phyloP scores from a whole-genome alignment of 2,329 filamentous ascomycete genomes.

The Fusarium cyanostomum region DNA sequence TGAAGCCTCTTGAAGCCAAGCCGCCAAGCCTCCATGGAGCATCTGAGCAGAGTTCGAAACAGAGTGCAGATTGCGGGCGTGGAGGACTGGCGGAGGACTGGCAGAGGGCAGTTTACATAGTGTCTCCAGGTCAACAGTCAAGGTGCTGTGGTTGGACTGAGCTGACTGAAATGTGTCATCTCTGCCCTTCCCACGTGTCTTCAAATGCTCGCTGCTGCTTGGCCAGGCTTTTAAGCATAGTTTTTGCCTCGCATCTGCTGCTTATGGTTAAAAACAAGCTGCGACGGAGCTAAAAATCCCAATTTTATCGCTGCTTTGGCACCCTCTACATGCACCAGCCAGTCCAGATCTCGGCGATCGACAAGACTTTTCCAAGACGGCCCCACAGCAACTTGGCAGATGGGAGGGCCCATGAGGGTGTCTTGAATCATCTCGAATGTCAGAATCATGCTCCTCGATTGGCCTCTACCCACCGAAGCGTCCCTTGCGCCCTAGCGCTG shows the following conservation, averaged over 20 bases:
- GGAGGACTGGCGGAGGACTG: too few species aligned
- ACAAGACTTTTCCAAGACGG: constrained; percentile 12
- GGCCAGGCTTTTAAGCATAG: neutral
- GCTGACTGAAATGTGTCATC: too few species aligned
- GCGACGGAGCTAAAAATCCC: neutral
- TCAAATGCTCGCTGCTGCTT: too few species aligned
- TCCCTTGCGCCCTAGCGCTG: neutral
- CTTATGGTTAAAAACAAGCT: neutral
- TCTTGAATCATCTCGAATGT: neutral
- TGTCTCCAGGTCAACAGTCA: too few species aligned
- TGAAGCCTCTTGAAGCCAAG: neutral
- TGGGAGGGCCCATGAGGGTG: neutral
- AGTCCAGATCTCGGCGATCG: constrained; percentile 8
- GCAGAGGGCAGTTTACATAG: too few species aligned
- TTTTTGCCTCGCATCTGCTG: neutral
- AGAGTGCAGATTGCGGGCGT: too few species aligned
- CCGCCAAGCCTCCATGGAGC: constrained; percentile 2
- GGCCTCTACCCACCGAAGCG: neutral
- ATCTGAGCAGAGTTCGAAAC: too few species aligned
- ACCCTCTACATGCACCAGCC: too few species aligned
- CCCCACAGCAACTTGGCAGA: constrained; percentile 17
- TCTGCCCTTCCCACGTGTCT: too few species aligned
- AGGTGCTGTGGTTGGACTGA: too few species aligned
- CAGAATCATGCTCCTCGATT: too few species aligned
- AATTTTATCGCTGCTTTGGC: neutral